A percentile compares a stretch with the other conserved stretches of the same genome.
phyloP scores from a whole-genome alignment of 768 basidiomycete species.

The Leccinellum luteum region DNA sequence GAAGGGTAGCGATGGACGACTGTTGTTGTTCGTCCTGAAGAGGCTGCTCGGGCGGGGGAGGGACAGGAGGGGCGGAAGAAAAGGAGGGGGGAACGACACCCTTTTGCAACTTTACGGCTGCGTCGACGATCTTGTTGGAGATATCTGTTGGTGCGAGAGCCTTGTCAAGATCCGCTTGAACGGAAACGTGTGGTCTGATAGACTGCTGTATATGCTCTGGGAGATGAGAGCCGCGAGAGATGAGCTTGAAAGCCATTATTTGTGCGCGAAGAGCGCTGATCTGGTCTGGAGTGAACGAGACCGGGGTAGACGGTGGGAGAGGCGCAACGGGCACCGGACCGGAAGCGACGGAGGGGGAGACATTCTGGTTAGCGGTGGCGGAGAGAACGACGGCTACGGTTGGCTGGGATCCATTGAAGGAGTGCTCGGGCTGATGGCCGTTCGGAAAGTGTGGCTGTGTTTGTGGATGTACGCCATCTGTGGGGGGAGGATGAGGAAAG shows the following conservation, averaged over 20 bases:
- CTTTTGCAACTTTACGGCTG: conserved; percentile 71
- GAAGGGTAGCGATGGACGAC: conserved; percentile 27
- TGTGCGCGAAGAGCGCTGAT: conserved; percentile 75
- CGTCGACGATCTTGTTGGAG: conserved; percentile 64
- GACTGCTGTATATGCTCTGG: conserved; percentile 70
- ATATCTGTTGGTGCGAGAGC: conserved; percentile 60
- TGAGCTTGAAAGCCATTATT: conserved; percentile 76
- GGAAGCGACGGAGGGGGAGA: conserved; percentile 40
- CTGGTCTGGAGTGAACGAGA: conserved; percentile 77
- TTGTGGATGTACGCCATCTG: conserved; percentile 26
- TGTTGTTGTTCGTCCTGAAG: conserved; percentile 66
- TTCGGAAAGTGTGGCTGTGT: conserved; percentile 40
- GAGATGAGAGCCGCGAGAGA: conserved; percentile 62
- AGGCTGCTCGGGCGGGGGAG: conserved; percentile 27
- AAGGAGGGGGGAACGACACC: conserved; percentile 33
- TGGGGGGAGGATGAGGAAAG: conserved; percentile 23
- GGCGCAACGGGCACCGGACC: conserved; percentile 53
- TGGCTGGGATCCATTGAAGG: conserved; percentile 24
- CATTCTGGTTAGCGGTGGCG: conserved; percentile 29
- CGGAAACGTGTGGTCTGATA: conserved; percentile 61
- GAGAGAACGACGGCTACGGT: conserved; percentile 25
- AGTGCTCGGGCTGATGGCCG: conserved; percentile 38
- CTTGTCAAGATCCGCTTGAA: conserved; percentile 62
- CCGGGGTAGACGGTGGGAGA: conserved; percentile 62
- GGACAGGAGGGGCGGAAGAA: conserved; percentile 26